Evolutionary conservation across 2,329 filamentous ascomycete genomes (phyloP).

Genomic region (Thelonectria blattea): DNA sequence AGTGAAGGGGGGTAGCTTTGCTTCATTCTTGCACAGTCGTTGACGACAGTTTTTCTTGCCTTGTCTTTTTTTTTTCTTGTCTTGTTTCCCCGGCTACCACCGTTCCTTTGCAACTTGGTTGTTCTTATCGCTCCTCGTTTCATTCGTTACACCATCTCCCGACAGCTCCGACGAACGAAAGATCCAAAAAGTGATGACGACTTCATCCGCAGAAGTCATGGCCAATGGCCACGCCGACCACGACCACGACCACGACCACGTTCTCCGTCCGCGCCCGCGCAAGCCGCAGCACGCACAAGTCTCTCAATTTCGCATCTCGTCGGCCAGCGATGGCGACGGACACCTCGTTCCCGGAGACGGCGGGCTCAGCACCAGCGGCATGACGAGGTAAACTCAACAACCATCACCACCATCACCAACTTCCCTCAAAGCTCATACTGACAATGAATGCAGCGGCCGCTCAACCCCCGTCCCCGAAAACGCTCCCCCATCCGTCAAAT

Average conservation of each 20-base stretch:
- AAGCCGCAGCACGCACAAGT: constrained; percentile 57
- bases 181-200: neutral
- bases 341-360: constrained; percentile 44
- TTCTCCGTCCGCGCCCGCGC: constrained; percentile 56
- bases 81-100: neutral
- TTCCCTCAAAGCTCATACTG: too few relatives aligned
- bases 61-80: neutral
- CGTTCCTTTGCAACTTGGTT: neutral
- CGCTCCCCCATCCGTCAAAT: constrained; percentile 90
- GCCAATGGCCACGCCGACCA: constrained; percentile 37
- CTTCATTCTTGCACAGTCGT: constrained; percentile 4
- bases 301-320: constrained; percentile 48
- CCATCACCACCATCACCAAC: too few relatives aligned
- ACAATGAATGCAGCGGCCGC: constrained; percentile 65
- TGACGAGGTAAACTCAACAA: constrained; percentile 51
- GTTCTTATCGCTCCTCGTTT: neutral
- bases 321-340: constrained; percentile 43
- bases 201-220: constrained; percentile 37
- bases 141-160: neutral
- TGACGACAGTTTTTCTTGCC: constrained; percentile 8
- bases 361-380: constrained; percentile 45
- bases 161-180: neutral
- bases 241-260: constrained; percentile 45
- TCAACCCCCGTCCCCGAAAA: constrained; percentile 86
- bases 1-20: neutral